Evolutionary conservation across 257 asterid species (phyloP), one percentile per base, ranked within the genome.

Genomic region (Solanum sitiens): DNA sequence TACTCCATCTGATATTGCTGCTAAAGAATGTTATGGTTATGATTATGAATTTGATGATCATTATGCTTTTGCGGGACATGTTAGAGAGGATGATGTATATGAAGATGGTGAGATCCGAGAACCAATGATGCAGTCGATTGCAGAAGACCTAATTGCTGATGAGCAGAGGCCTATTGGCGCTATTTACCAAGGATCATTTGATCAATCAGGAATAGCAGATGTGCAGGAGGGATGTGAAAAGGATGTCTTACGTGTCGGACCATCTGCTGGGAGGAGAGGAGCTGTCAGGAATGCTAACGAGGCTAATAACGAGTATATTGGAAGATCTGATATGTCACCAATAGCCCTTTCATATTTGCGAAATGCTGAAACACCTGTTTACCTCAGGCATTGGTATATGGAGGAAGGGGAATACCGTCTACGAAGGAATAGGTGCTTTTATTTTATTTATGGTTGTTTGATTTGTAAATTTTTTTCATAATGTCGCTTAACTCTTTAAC

Each of bases 41-140:
- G 98, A 94, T 87, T 89, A 72, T 84, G 94, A 92, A 92, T 91
- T 94, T 27, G 92, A 87, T 85, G 94, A 93, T 76, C 88, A 90
- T 86, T 87, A 87, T 90, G 90, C 88, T 65, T 74, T 84, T 86
- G 90, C 68, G 53, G 65, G 86, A 77, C 63, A 87, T 85, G 87
- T 86, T 6, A 91, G 90, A 88, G 97, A 91, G 90, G 96, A 94
- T 87, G 98, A 92, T 44, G 98, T 94, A 14, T 93, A 83, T 88
- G 98, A 96, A 93, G 99, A 96, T 70, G 98, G 98, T 87, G 98
- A 96, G 90, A 91, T 94, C 86, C 93, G 97, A 90, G 98, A 94
- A 87, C 91, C 93, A 42, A 23, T 83, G 10, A 89, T 82, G 56
- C 89, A 50, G 75, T 88, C 93, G 32, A 35, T 77, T 86, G 82